Percentiles rank a stretch among this genome's conserved stretches.
phyloP scores from a whole-genome alignment of 345 rosid genomes.

The Hevea brasiliensis region DNA sequence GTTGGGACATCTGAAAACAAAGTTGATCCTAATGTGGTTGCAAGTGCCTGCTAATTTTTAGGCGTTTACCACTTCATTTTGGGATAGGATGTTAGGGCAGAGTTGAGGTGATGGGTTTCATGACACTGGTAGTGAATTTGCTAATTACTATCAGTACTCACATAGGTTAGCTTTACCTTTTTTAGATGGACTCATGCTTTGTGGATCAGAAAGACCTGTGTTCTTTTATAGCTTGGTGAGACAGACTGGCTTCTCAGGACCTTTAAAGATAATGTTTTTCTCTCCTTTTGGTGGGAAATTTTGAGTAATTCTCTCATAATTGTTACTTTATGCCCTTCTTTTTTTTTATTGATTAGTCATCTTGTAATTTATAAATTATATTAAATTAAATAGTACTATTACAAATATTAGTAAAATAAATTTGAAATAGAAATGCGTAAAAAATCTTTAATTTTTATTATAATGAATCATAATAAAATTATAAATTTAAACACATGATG shows the following conservation, averaged over 20 bases:
- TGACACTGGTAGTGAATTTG: neutral
- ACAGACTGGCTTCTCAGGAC: neutral
- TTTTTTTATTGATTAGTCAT: too few relatives aligned
- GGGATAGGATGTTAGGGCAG: slow-evolving; percentile 12
- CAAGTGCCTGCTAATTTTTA: slow-evolving; percentile 49
- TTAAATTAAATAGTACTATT: too few relatives aligned
- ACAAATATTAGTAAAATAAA: too few relatives aligned
- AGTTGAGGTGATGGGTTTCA: slow-evolving; percentile 9
- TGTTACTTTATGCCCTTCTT: too few relatives aligned
- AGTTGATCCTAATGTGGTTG: slow-evolving; percentile 24
- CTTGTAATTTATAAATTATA: too few relatives aligned
- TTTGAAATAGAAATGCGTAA: too few relatives aligned
- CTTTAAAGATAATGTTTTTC: neutral
- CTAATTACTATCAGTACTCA: neutral
- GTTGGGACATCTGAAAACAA: slow-evolving; percentile 24
- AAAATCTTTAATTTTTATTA: too few relatives aligned
- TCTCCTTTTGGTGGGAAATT: neutral
- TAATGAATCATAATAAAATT: too few relatives aligned
- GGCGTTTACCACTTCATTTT: neutral
- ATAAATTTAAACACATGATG: too few relatives aligned
- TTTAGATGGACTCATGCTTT: neutral
- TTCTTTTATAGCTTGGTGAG: neutral
- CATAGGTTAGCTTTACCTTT: neutral
- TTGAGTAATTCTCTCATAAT: too few relatives aligned
- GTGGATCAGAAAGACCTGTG: neutral